These are phyloP conservation scores for Candolleomyces eurysporus DNA, from an alignment of 768 basidiomycete species.

Conservation along the genomic window DNA sequence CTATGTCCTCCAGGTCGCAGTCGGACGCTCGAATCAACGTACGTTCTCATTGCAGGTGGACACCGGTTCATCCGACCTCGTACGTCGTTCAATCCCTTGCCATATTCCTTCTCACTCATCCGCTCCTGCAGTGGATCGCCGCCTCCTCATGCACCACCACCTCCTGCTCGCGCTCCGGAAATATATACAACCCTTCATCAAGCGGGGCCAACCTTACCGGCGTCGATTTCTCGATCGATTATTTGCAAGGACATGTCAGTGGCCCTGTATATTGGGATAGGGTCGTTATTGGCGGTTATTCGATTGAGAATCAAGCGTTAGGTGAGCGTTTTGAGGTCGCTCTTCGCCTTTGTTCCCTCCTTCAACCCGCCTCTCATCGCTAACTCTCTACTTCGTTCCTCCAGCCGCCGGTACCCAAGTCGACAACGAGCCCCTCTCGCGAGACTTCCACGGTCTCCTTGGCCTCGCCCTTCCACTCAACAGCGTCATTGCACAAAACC, in stretches of 20 bases:
- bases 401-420: slow-evolving; percentile 52
- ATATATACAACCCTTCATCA: slow-evolving; percentile 54
- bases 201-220: slow-evolving; percentile 42
- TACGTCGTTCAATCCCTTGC: slow-evolving; percentile 29
- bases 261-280: slow-evolving; percentile 74
- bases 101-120: not conserved
- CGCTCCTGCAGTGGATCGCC: slow-evolving; percentile 62
- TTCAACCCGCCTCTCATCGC: not conserved
- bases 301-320: slow-evolving; percentile 65
- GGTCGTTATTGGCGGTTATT: slow-evolving; percentile 62
- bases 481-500: slow-evolving; percentile 55
- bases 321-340: slow-evolving; percentile 36
- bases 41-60: slow-evolving; percentile 67
- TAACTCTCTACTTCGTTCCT: slow-evolving; percentile 28
- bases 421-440: slow-evolving; percentile 52
- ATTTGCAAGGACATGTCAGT: slow-evolving; percentile 54
- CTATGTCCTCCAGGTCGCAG: slow-evolving; percentile 59
- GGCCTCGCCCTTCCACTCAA: slow-evolving; percentile 75
- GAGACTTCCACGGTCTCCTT: slow-evolving; percentile 62
- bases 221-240: slow-evolving; percentile 47
- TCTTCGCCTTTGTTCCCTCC: not conserved
- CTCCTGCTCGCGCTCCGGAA: slow-evolving; percentile 44
- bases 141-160: slow-evolving; percentile 61
- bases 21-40: slow-evolving; percentile 49
- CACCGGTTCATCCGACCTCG: slow-evolving; percentile 80